phyloP scores from a whole-genome alignment of 2,329 filamentous ascomycete species.

The Trichoderma atroviride region DNA sequence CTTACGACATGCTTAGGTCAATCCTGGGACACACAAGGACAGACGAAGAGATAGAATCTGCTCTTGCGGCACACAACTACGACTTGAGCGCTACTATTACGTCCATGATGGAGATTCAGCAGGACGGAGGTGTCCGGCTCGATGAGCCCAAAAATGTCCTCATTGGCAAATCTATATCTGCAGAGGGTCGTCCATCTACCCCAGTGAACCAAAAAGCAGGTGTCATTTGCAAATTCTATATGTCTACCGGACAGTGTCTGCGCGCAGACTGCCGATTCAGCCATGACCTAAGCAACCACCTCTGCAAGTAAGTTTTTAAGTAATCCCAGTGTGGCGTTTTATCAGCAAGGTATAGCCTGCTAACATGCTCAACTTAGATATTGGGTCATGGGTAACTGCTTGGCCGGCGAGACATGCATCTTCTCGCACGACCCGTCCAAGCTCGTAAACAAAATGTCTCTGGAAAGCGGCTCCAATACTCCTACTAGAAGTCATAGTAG shows the following conservation, averaged over 20 bases:
- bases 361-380: constrained; percentile 61
- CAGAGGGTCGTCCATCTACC: constrained; percentile 73
- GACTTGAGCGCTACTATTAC: constrained; percentile 91
- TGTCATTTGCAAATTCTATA: constrained; percentile 95
- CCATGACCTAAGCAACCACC: constrained; percentile 90
- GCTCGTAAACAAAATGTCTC: constrained; percentile 76
- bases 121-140: constrained; percentile 43
- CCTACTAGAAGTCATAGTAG: constrained; percentile 64
- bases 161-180: constrained; percentile 86
- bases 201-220: constrained; percentile 78
- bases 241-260: constrained; percentile 93
- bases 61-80: constrained; percentile 85
- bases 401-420: constrained; percentile 90
- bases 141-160: constrained; percentile 69
- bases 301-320: constrained; percentile 85
- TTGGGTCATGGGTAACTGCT: constrained; percentile 93
- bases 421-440: constrained; percentile 95
- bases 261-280: constrained; percentile 96
- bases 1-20: constrained; percentile 95
- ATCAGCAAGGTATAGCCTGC: background rate
- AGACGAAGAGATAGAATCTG: constrained; percentile 93
- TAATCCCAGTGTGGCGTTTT: background rate
- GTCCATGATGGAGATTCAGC: constrained; percentile 75
- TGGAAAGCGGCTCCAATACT: constrained; percentile 66
- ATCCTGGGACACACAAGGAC: constrained; percentile 86